Conservation (phyloP, 805 yeast species). For the Ogataea paraovalis region DNA sequence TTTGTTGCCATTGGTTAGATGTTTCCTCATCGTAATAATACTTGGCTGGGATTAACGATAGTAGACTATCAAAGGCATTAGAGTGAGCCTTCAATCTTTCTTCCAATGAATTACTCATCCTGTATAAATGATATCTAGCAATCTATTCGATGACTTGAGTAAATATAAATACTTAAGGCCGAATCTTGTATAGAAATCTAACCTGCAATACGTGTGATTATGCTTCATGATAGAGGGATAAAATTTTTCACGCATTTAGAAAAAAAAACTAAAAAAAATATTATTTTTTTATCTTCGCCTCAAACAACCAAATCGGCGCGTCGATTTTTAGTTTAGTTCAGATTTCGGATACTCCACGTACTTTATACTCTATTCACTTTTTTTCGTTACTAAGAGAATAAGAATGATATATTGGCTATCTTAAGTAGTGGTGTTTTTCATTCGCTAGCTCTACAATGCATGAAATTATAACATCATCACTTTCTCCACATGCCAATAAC, state of each 20-base stretch:
- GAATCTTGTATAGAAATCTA: too few species aligned
- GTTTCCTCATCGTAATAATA: slow-evolving; percentile 90
- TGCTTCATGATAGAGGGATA: not conserved
- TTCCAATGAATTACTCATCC: slow-evolving; percentile 39
- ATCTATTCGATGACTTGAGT: not conserved
- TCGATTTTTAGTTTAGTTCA: too few species aligned
- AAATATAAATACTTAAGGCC: too few species aligned
- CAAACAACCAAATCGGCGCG: not conserved
- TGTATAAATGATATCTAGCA: not conserved
- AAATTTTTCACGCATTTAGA: not conserved
- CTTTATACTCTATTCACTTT: too few species aligned
- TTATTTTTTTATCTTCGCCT: not conserved
- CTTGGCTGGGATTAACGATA: slow-evolving; percentile 90
- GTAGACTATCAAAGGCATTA: slow-evolving; percentile 79
- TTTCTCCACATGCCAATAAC: slow-evolving; percentile 73
- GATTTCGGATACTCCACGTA: too few species aligned
- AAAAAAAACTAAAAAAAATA: slow-evolving; percentile 4
- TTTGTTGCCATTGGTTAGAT: slow-evolving; percentile 85
- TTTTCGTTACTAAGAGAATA: too few species aligned
- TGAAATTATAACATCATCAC: slow-evolving; percentile 69
- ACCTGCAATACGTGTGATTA: too few species aligned
- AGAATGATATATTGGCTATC: too few species aligned
- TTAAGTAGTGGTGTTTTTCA: too few species aligned
- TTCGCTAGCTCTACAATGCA: too few species aligned
- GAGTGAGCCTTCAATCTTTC: slow-evolving; percentile 78